These are phyloP conservation scores for Dicorynia guianensis DNA, from an alignment of 306 rosid species.

Conservation along the genomic window DNA sequence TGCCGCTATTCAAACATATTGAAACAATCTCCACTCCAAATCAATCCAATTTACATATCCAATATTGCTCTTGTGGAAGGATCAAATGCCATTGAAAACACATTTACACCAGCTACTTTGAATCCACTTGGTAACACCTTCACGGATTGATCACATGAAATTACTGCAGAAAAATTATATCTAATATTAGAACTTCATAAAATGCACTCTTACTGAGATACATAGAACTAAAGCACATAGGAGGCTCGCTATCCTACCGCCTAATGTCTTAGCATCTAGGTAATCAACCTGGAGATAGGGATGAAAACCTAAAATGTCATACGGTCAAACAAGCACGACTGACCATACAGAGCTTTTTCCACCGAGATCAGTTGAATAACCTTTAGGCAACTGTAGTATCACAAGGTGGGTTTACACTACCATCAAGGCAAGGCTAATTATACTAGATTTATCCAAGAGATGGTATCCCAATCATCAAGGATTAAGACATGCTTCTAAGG, in stretches of 20 bases:
- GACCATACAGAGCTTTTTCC: conserved; percentile 35
- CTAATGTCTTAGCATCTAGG: conserved; percentile 42
- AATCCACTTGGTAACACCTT: conserved; percentile 49
- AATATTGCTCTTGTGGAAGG: conserved; percentile 48
- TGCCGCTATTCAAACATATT: conserved; percentile 38
- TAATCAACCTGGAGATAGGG: conserved; percentile 28
- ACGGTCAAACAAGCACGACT: conserved; percentile 20
- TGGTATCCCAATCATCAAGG: background rate
- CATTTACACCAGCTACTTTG: conserved; percentile 56
- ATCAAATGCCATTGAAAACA: conserved; percentile 46
- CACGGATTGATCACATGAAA: conserved; percentile 48
- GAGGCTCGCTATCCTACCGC: conserved; percentile 40
- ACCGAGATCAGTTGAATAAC: conserved; percentile 4
- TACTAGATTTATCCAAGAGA: conserved; percentile 20
- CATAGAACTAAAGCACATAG: conserved; percentile 49
- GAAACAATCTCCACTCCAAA: conserved; percentile 42
- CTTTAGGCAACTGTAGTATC: conserved; percentile 4
- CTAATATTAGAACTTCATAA: conserved; percentile 36
- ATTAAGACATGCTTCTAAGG: background rate
- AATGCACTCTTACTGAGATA: conserved; percentile 34
- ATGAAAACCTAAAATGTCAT: conserved; percentile 31
- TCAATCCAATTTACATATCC: conserved; percentile 43
- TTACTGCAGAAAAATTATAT: conserved; percentile 67
- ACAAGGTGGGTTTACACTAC: conserved; percentile 5
- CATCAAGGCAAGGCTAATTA: conserved; percentile 6